Evolutionary conservation across 78 protist species (phyloP).

Genomic region (Dictyostelium intermedium): DNA sequence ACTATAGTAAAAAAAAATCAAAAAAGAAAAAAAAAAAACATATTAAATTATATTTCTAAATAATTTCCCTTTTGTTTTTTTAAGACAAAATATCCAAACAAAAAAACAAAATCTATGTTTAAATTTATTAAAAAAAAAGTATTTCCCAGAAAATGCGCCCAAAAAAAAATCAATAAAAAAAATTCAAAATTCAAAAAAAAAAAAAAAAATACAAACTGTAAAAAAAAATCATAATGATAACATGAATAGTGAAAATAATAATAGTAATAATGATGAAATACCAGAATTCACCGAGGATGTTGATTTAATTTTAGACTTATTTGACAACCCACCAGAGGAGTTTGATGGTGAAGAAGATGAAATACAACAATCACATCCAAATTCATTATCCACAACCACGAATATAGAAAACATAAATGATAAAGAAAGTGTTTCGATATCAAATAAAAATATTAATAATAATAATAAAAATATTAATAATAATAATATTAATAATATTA

Average conservation of each 20-base stretch:
- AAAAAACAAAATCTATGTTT: too few species aligned
- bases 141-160: neutral
- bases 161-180: too few species aligned
- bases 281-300: neutral
- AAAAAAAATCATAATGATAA: neutral
- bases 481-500: neutral
- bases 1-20: too few species aligned
- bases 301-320: neutral
- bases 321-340: neutral
- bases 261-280: neutral
- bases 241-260: neutral
- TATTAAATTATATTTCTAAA: too few species aligned
- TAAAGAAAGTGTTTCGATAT: slow-evolving; percentile 13
- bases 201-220: too few species aligned
- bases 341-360: neutral
- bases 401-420: neutral
- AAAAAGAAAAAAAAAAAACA: too few species aligned
- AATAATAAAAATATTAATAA: neutral
- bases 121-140: too few species aligned
- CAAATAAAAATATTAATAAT: neutral
- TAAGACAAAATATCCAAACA: too few species aligned
- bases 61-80: too few species aligned
- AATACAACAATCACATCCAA: neutral
- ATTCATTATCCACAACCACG: neutral
- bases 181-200: too few species aligned